Evolutionary conservation across 1,284 basidiomycete genomes (phyloP).

Genomic region (Marasmius sp.): DNA sequence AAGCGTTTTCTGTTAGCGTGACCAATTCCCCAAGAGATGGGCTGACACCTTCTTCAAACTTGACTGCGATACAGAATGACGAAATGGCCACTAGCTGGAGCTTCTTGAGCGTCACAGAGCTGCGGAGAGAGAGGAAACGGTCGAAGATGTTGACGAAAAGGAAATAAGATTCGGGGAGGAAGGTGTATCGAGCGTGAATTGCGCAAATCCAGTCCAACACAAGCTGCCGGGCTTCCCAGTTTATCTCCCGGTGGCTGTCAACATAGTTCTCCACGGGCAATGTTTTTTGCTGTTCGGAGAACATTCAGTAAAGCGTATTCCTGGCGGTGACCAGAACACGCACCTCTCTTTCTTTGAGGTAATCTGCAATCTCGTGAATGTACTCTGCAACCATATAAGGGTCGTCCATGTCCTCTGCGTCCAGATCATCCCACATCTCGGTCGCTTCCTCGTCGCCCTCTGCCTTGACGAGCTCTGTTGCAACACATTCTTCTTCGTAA

Average conservation of each 20-base stretch:
- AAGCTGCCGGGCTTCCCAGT: constrained; percentile 90
- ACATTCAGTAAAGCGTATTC: constrained; percentile 5
- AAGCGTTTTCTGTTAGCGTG: constrained; percentile 81
- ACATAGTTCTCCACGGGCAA: constrained; percentile 85
- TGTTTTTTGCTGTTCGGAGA: constrained; percentile 53
- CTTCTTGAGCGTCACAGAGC: constrained; percentile 85
- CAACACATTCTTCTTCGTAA: constrained; percentile 26
- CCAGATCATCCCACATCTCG: constrained; percentile 38
- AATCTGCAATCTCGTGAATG: constrained; percentile 36
- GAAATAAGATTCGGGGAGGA: constrained; percentile 92
- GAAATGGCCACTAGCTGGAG: constrained; percentile 91
- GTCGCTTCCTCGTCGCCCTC: constrained; percentile 23
- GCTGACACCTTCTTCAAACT: constrained; percentile 92
- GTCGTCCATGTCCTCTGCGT: constrained; percentile 41
- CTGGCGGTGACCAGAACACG: constrained; percentile 10
- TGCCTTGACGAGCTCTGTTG: constrained; percentile 28
- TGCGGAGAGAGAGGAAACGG: constrained; percentile 84
- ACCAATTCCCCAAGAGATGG: constrained; percentile 86
- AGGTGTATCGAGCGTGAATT: constrained; percentile 85
- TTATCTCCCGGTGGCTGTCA: constrained; percentile 78
- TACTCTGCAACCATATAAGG: constrained; percentile 43
- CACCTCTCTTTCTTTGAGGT: constrained; percentile 46
- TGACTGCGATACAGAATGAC: constrained; percentile 87
- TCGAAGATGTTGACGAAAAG: constrained; percentile 92
- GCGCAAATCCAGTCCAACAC: constrained; percentile 94